Base-by-base conservation (phyloP, 148 eudicot species). In the Agrostemma githago region DNA sequence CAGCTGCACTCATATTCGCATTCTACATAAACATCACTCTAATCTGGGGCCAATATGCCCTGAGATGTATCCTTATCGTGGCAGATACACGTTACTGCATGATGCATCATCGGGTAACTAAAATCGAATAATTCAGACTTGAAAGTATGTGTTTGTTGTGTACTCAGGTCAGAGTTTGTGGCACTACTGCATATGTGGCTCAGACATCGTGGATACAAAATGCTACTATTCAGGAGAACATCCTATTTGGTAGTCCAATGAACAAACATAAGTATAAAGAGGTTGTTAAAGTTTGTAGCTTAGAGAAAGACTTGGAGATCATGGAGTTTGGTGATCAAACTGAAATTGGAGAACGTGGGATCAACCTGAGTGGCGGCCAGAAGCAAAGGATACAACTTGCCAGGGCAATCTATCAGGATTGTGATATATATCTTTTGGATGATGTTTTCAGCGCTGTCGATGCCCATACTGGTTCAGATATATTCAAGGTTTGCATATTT, bases 291-390 rank as follows among this genome's bases (percentile, higher is more conserved):
- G 96, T 91, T 69, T 94, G 97, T 72, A 82, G 92, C 80, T 86
- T 94, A 84, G 89, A 80, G 75, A 91, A 94, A 70, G 98, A 94
- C 77, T 70, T 94, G 80, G 96, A 91, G 74, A 86, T 89, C 85
- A 94, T 94, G 98, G 97, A 94, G 72, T 94, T 81, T 62, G 98
- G 98, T 26, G 98, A 94, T 81, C 93, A 91, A 76, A 94, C 98
- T 37, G 98, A 94, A 87, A 94, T 94, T 7, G 98, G 98, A 65
- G 98, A 94, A 80, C 98, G 97, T 40, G 98, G 97, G 5, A 94
- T 94, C 75, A 94, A 94, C 74, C 88, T 94, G 51, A 94, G 98
- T 73, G 97, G 98, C 42, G 98, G 98, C 37, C 98, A 94, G 79
- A 94, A 94, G 85, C 98, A 94, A 80, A 71, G 97, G 54, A 87